A percentile compares a stretch with the other conserved stretches of the same genome.
These are phyloP conservation scores for Beta corolliflora DNA, from an alignment of 179 eudicot species.

Conservation along the genomic window DNA sequence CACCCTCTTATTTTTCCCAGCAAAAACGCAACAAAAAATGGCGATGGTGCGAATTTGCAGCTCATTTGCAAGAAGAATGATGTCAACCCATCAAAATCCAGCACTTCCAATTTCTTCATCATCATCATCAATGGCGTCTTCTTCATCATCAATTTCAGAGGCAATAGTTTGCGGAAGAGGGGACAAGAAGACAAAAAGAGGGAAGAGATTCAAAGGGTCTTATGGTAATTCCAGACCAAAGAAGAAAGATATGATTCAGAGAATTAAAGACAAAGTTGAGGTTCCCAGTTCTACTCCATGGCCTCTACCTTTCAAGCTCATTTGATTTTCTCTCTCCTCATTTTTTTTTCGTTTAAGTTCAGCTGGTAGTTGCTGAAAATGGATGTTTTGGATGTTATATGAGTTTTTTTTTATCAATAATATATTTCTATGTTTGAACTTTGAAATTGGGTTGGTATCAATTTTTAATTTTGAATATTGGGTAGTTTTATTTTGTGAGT, in stretches of 20 bases:
- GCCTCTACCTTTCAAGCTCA: constrained; percentile 98
- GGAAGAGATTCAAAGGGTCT: constrained; percentile 90
- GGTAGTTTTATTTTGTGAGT: background rate
- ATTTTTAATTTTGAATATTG: constrained; percentile 14
- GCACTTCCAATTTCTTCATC: constrained; percentile 32
- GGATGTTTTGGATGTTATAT: background rate
- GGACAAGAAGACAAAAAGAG: constrained; percentile 89
- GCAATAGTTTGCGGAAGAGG: constrained; percentile 85
- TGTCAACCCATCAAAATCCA: constrained; percentile 33
- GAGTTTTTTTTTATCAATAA: background rate
- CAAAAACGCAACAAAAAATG: constrained; percentile 30
- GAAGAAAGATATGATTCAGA: constrained; percentile 70
- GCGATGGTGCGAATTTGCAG: constrained; percentile 62
- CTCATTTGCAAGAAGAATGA: constrained; percentile 44
- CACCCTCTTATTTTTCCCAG: background rate
- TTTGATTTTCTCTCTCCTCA: constrained; percentile 29
- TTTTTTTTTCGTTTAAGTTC: background rate
- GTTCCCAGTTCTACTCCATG: constrained; percentile 97
- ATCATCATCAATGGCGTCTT: constrained; percentile 19
- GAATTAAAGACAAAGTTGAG: constrained; percentile 81
- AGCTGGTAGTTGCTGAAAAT: background rate
- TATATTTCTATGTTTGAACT: background rate
- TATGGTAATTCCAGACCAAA: constrained; percentile 81
- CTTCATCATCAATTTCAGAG: constrained; percentile 29
- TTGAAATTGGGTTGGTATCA: background rate